Percentiles rank a stretch among this genome's conserved stretches.
Evolutionary conservation across 805 yeast species (phyloP).

Genomic region (Saccharomycopsis sp.): DNA sequence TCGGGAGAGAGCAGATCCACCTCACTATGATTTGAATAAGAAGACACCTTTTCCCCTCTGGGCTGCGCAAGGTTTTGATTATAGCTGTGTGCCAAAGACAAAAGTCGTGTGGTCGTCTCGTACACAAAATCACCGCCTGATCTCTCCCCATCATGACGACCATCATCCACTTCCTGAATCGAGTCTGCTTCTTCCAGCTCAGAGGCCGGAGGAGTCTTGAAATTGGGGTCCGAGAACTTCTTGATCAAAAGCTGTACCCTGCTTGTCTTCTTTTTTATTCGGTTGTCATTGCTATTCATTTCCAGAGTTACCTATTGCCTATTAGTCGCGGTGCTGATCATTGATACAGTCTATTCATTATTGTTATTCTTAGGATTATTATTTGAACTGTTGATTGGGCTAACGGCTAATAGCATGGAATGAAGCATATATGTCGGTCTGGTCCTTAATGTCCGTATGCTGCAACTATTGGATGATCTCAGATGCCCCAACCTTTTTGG

Average conservation of each 20-base stretch:
- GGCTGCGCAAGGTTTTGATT: background rate
- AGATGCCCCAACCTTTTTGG: background rate
- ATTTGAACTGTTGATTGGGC: background rate
- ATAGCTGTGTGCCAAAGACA: background rate
- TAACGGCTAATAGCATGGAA: background rate
- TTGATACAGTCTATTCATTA: background rate
- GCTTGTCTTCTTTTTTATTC: background rate
- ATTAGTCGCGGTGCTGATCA: background rate
- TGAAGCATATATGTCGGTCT: background rate
- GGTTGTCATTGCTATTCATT: background rate
- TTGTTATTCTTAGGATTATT: too few species aligned
- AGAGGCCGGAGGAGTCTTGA: background rate
- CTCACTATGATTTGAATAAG: background rate
- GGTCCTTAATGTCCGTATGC: background rate
- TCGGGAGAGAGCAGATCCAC: background rate
- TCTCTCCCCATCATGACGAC: background rate
- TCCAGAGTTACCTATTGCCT: background rate
- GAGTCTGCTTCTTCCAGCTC: background rate
- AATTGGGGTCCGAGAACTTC: constrained; percentile 4
- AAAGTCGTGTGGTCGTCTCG: background rate
- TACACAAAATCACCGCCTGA: background rate
- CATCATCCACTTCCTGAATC: background rate
- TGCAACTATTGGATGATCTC: background rate
- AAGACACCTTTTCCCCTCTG: background rate
- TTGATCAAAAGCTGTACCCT: constrained; percentile 1